Percentiles rank a stretch among this genome's conserved stretches.
Conservation (phyloP, 129 eudicot species). For the Apium graveolens region DNA sequence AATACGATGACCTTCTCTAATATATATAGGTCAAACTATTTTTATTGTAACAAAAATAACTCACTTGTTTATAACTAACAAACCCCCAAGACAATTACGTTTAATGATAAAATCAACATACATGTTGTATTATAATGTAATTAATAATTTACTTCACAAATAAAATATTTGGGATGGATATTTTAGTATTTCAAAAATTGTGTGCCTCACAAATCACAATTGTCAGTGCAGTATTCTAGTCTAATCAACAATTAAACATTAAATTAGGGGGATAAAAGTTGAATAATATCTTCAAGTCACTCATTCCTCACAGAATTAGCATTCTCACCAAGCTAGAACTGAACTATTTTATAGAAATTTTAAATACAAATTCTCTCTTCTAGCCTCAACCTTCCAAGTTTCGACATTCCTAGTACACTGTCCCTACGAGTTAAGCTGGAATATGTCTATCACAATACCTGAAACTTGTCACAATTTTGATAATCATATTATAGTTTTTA, state of each 20-base stretch:
- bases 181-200: background rate
- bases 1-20: background rate
- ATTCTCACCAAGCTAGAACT: background rate
- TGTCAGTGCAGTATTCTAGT: background rate
- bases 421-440: background rate
- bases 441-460: background rate
- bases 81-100: background rate
- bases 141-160: background rate
- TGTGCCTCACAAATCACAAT: background rate
- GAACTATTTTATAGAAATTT: background rate
- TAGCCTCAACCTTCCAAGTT: background rate
- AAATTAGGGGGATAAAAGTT: background rate
- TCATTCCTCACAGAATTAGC: background rate
- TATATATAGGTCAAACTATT: background rate
- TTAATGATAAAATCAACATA: background rate
- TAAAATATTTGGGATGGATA: background rate
- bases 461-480: background rate
- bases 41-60: background rate
- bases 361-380: background rate
- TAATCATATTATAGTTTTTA: background rate
- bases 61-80: background rate
- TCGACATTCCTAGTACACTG: background rate
- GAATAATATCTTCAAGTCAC: background rate
- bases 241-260: background rate
- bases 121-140: background rate